Conservation (phyloP, 2,329 filamentous ascomycete genomes). For the Zalaria obscura region DNA sequence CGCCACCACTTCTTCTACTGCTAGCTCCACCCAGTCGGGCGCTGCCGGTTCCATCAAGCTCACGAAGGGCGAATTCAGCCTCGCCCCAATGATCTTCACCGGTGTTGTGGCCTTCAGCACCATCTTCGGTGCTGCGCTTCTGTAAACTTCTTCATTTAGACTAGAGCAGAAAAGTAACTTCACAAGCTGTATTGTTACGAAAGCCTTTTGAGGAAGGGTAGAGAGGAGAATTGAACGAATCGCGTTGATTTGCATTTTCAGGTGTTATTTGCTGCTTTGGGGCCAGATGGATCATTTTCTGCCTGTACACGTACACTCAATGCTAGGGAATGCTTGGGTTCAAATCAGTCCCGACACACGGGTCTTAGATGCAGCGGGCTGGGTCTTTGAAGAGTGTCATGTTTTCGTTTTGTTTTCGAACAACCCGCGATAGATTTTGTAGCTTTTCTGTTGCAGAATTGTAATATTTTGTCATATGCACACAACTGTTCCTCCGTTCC, state of each 20-base stretch:
- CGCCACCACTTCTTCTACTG: slow-evolving; percentile 13
- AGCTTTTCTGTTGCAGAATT: too few species aligned
- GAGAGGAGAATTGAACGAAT: not conserved
- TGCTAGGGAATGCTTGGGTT: not conserved
- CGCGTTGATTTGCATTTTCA: not conserved
- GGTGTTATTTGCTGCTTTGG: not conserved
- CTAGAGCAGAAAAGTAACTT: not conserved
- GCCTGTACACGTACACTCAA: not conserved
- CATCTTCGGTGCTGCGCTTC: slow-evolving; percentile 36
- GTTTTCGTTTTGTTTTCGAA: not conserved
- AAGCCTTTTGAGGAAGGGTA: not conserved
- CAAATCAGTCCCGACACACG: not conserved
- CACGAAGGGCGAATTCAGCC: slow-evolving; percentile 28
- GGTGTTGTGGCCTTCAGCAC: slow-evolving; percentile 37
- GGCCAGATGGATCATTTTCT: not conserved
- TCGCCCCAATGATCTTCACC: slow-evolving; percentile 37
- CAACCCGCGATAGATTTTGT: too few species aligned
- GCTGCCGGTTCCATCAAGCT: slow-evolving; percentile 16
- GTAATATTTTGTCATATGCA: too few species aligned
- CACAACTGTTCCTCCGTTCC: too few species aligned
- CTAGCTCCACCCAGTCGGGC: slow-evolving; percentile 8
- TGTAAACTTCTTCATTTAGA: slow-evolving; percentile 12
- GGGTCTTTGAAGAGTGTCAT: not conserved
- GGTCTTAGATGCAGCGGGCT: not conserved
- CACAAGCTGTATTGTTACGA: not conserved